These are phyloP conservation scores for Sarocladiaceae sp. DNA, from an alignment of 2,329 filamentous ascomycete species.

Conservation along the genomic window DNA sequence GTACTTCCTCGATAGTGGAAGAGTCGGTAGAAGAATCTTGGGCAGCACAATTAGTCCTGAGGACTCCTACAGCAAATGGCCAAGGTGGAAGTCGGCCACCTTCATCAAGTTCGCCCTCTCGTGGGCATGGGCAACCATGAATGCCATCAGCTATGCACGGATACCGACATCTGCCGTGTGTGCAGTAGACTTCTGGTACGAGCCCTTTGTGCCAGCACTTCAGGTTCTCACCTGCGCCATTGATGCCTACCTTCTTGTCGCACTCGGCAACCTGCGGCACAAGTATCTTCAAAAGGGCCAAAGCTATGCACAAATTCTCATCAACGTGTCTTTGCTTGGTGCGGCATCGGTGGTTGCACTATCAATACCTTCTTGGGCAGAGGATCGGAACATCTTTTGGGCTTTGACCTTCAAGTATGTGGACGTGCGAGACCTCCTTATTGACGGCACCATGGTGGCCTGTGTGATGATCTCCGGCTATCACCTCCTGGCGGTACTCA, in stretches of 20 bases:
- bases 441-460: conserved; percentile 23
- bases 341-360: conserved; percentile 17
- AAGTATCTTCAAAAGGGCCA: conserved; percentile 15
- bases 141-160: conserved; percentile 8
- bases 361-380: conserved; percentile 20
- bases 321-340: conserved; percentile 11
- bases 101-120: conserved; percentile 18
- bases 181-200: conserved; percentile 13
- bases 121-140: conserved; percentile 26
- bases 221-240: conserved; percentile 22
- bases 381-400: conserved; percentile 22
- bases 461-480: conserved; percentile 21
- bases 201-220: conserved; percentile 10
- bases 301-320: conserved; percentile 14
- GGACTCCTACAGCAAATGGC: not conserved
- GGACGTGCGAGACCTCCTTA: conserved; percentile 22
- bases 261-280: conserved; percentile 20
- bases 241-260: conserved; percentile 26
- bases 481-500: conserved; percentile 22
- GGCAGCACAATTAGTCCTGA: not conserved
- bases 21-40: not conserved
- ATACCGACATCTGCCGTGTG: conserved; percentile 15
- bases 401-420: conserved; percentile 24
- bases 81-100: conserved; percentile 5
- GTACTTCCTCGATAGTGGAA: not conserved